Conservation (phyloP, 2,329 filamentous ascomycete species). For the Ambrosiella beaveri region DNA sequence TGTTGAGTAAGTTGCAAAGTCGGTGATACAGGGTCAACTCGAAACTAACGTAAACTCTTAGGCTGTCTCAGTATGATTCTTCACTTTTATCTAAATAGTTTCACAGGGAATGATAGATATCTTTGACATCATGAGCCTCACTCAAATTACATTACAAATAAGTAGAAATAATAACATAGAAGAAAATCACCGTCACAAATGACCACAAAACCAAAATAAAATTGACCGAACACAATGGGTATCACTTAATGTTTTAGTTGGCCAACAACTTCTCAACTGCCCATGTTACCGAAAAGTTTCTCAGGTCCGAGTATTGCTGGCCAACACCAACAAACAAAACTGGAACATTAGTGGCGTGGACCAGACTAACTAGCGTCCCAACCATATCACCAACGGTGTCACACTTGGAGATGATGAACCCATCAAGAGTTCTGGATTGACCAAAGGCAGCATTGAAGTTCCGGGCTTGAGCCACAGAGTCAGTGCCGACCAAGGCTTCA, state of each 20-base stretch:
- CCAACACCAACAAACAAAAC: constrained; percentile 76
- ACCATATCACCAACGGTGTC: constrained; percentile 99
- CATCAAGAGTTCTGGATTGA: constrained; percentile 61
- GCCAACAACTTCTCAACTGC: constrained; percentile 46
- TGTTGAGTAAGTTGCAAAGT: background rate
- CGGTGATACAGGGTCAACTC: background rate
- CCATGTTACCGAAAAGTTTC: constrained; percentile 54
- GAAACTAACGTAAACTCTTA: background rate
- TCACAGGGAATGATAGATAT: no score
- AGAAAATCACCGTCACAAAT: background rate
- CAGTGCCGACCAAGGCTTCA: constrained; percentile 79
- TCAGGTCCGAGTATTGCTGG: constrained; percentile 51
- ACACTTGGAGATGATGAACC: constrained; percentile 97
- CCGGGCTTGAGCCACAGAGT: constrained; percentile 84
- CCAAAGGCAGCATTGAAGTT: constrained; percentile 96
- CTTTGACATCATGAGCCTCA: no score
- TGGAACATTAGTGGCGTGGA: constrained; percentile 91
- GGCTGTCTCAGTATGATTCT: background rate
- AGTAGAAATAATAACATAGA: constrained; percentile 1
- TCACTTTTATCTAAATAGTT: background rate
- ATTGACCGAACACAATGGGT: no score
- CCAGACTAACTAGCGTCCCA: constrained; percentile 84
- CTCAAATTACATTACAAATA: background rate
- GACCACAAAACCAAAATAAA: background rate
- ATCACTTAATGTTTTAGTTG: background rate